phyloP scores from a whole-genome alignment of 495 filamentous ascomycete species.

The Aspergillus panamensis region DNA sequence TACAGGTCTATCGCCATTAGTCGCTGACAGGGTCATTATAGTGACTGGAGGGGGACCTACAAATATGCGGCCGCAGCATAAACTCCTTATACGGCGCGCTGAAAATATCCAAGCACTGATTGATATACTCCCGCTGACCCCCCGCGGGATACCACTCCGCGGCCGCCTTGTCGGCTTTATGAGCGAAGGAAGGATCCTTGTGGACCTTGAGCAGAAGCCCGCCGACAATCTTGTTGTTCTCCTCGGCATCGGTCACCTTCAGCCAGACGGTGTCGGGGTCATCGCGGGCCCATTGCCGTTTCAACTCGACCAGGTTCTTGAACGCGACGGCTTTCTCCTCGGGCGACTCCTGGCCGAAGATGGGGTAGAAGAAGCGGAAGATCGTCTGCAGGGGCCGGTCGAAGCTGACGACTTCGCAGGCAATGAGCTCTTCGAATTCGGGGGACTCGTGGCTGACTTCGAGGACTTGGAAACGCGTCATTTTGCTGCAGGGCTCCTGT shows the following conservation, averaged over 20 bases:
- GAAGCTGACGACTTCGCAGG: slow-evolving; percentile 5
- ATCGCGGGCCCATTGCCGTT: slow-evolving; percentile 6
- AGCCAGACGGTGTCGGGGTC: slow-evolving; percentile 1
- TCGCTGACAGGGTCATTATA: background rate
- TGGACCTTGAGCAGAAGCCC: background rate
- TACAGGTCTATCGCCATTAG: background rate
- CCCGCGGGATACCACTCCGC: slow-evolving; percentile 4
- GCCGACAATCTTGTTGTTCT: background rate
- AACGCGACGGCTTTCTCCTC: background rate
- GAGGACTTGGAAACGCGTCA: background rate
- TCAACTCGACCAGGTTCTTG: background rate
- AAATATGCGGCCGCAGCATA: slow-evolving; percentile 5
- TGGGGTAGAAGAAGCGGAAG: slow-evolving; percentile 9
- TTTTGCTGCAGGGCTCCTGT: too few species aligned
- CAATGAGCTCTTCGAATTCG: background rate
- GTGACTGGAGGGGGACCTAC: background rate
- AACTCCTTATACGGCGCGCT: slow-evolving; percentile 1
- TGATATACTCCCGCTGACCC: background rate
- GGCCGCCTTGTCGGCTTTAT: background rate
- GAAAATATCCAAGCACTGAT: background rate
- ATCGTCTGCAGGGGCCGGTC: slow-evolving; percentile 4
- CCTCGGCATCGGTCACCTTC: background rate
- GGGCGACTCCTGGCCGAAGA: slow-evolving; percentile 2
- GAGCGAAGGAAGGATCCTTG: background rate
- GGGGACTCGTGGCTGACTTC: background rate